A percentile compares a stretch with the other conserved stretches of the same genome.
Conservation (phyloP, 768 basidiomycete species). For the Rhodosporidiobolus odoratus region DNA sequence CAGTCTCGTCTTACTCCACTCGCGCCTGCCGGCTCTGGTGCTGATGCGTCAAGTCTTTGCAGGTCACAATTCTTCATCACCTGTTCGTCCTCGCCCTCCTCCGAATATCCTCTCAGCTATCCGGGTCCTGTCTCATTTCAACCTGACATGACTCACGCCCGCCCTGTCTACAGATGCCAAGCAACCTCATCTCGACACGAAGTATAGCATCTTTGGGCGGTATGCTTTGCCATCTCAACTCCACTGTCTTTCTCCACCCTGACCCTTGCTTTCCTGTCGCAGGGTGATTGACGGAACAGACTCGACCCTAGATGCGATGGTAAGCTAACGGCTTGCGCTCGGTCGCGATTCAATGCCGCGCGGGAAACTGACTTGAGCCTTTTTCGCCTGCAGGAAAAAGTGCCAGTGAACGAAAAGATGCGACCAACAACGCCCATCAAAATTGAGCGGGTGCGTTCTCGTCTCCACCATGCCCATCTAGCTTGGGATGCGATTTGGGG, state of each 20-base stretch:
- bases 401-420: conserved; percentile 85
- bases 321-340: conserved; percentile 50
- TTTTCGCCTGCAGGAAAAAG: conserved; percentile 41
- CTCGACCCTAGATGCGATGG: conserved; percentile 87
- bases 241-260: neutral
- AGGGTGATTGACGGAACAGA: conserved; percentile 96
- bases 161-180: conserved; percentile 65
- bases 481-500: too few relatives aligned
- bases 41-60: neutral
- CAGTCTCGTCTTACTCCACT: neutral
- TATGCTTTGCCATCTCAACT: conserved; percentile 35
- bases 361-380: neutral
- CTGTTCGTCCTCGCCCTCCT: conserved; percentile 1
- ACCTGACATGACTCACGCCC: neutral
- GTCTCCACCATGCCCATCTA: too few relatives aligned
- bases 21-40: neutral
- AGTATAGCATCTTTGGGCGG: conserved; percentile 85
- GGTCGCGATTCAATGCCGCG: neutral
- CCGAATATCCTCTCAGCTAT: neutral
- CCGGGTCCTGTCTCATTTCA: too few relatives aligned
- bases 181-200: conserved; percentile 87
- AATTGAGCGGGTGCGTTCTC: conserved; percentile 62
- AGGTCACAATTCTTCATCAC: conserved; percentile 52
- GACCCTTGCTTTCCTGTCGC: neutral
- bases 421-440: conserved; percentile 79